These are phyloP conservation scores for Neurospora tetraspora DNA, from an alignment of 495 filamentous ascomycete genomes.

Conservation along the genomic window DNA sequence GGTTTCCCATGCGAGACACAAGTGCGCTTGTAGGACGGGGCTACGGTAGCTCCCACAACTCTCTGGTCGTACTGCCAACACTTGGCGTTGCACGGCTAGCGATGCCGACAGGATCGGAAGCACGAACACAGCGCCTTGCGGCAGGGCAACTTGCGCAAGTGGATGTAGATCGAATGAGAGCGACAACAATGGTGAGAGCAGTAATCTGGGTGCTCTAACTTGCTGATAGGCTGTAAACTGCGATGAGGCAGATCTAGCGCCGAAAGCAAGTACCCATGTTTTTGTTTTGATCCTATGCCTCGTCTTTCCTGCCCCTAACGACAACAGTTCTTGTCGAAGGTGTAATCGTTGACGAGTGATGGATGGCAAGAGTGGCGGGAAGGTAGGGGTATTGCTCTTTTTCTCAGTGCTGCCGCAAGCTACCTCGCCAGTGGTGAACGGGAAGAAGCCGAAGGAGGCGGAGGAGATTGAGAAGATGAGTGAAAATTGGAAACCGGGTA, in stretches of 20 bases:
- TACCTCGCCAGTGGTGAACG: neutral
- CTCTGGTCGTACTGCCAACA: slow-evolving; percentile 33
- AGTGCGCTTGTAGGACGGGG: slow-evolving; percentile 31
- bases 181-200: slow-evolving; percentile 18
- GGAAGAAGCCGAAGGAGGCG: neutral
- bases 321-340: slow-evolving; percentile 24
- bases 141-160: neutral
- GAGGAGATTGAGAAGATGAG: neutral
- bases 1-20: slow-evolving; percentile 20
- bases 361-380: neutral
- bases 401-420: neutral
- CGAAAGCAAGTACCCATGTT: slow-evolving; percentile 22
- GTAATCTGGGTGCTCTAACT: neutral
- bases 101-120: slow-evolving; percentile 32
- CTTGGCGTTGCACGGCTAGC: slow-evolving; percentile 30
- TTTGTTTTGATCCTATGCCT: neutral
- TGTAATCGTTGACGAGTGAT: slow-evolving; percentile 26
- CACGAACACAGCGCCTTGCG: slow-evolving; percentile 20
- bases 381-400: neutral
- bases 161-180: neutral
- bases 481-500: neutral
- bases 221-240: slow-evolving; percentile 20
- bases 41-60: neutral
- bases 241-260: slow-evolving; percentile 24
- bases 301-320: slow-evolving; percentile 3